Percentiles rank a stretch among this genome's conserved stretches.
Conservation (phyloP, 345 rosid species). For the Arabis hirsuta region DNA sequence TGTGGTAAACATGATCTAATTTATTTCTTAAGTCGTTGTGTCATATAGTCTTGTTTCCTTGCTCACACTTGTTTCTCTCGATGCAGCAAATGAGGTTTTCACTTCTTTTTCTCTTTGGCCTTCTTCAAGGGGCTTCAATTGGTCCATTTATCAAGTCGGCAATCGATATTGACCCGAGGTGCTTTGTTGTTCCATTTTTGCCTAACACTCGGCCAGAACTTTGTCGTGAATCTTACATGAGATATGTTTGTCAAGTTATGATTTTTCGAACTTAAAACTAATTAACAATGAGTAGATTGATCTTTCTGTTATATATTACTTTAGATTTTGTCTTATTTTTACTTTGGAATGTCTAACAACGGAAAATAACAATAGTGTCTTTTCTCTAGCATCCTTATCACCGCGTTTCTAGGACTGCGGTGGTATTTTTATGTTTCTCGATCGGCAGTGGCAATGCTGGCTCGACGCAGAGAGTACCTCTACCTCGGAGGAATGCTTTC, state of each 20-base stretch:
- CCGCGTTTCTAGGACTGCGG: slow-evolving; percentile 90
- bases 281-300: no score
- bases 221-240: no score
- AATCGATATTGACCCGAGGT: slow-evolving; percentile 81
- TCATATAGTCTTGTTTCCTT: neutral
- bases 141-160: slow-evolving; percentile 84
- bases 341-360: no score
- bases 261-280: no score
- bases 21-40: neutral
- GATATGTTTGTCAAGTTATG: no score
- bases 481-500: slow-evolving; percentile 95
- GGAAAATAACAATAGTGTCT: neutral
- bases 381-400: slow-evolving; percentile 62
- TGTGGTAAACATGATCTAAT: no score
- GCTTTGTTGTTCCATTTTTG: neutral
- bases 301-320: no score
- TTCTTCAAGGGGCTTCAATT: slow-evolving; percentile 82
- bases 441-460: slow-evolving; percentile 89
- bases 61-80: neutral
- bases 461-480: slow-evolving; percentile 92
- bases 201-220: neutral
- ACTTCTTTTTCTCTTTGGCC: slow-evolving; percentile 68
- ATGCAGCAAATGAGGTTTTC: slow-evolving; percentile 76
- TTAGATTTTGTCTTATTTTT: no score
- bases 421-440: slow-evolving; percentile 96